Conservation (phyloP, 2,329 filamentous ascomycete genomes). For the Pyrenophora teres region DNA sequence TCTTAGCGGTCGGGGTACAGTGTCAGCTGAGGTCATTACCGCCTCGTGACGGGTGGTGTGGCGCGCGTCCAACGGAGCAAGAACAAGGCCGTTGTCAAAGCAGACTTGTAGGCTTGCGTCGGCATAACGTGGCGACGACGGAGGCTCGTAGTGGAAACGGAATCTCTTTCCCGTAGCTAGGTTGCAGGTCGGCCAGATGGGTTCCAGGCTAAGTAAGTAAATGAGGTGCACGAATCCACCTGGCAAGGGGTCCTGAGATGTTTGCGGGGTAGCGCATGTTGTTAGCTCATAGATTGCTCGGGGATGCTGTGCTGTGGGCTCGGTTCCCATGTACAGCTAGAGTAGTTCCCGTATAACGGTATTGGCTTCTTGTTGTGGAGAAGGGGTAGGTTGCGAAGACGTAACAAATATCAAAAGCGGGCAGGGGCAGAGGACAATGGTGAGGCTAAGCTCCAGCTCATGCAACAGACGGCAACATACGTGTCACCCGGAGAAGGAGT, state of each 20-base stretch:
- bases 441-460: conserved; percentile 23
- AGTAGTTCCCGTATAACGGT: conserved; percentile 36
- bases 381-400: conserved; percentile 44
- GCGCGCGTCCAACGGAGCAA: conserved; percentile 17
- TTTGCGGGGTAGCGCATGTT: conserved; percentile 44
- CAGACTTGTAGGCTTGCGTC: conserved; percentile 27
- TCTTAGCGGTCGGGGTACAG: conserved; percentile 27
- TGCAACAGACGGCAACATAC: conserved; percentile 25
- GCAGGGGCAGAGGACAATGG: conserved; percentile 23
- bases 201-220: conserved; percentile 5
- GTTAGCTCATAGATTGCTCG: conserved; percentile 31
- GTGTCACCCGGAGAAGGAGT: conserved; percentile 22
- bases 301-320: conserved; percentile 17
- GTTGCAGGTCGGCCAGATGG: conserved; percentile 15
- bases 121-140: conserved; percentile 20
- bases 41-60: conserved; percentile 37
- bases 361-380: conserved; percentile 26
- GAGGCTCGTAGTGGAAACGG: conserved; percentile 20
- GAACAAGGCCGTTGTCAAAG: conserved; percentile 13
- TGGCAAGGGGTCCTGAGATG: conserved; percentile 24
- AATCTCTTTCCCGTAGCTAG: conserved; percentile 5
- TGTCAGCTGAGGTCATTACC: conserved; percentile 27
- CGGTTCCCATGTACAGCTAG: conserved; percentile 33
- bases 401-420: conserved; percentile 43
- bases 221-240: conserved; percentile 9